Evolutionary conservation across 345 rosid species (phyloP).

Genomic region (Leavenworthia alabamica): DNA sequence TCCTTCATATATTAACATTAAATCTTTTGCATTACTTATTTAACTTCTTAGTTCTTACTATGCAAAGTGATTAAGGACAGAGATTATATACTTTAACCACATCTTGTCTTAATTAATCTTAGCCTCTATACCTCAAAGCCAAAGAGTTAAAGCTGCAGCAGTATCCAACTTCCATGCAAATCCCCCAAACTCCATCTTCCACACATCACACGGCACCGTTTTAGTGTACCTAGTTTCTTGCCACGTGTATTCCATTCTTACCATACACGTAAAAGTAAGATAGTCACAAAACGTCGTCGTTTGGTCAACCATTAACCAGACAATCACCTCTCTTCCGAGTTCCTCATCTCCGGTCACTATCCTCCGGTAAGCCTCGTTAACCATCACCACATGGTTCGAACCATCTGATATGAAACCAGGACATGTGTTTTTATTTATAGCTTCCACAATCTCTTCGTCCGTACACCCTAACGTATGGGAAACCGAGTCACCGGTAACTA

Average conservation of each 20-base stretch:
- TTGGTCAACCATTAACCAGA: slow-evolving; percentile 35
- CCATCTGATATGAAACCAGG: slow-evolving; percentile 50
- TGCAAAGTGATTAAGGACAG: slow-evolving; percentile 1
- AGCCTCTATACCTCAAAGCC: slow-evolving; percentile 26
- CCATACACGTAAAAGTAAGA: slow-evolving; percentile 38
- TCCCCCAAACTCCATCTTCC: slow-evolving; percentile 53
- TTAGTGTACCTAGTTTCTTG: slow-evolving; percentile 14
- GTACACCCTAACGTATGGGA: slow-evolving; percentile 30
- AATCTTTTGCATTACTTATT: slow-evolving; percentile 7
- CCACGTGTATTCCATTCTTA: slow-evolving; percentile 38
- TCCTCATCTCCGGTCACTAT: slow-evolving; percentile 26
- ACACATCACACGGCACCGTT: slow-evolving; percentile 52
- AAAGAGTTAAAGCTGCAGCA: slow-evolving; percentile 44
- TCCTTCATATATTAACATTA: slow-evolving; percentile 1
- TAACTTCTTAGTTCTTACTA: neutral
- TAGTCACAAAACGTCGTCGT: slow-evolving; percentile 16
- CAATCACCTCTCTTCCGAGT: slow-evolving; percentile 16
- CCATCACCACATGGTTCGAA: slow-evolving; percentile 37
- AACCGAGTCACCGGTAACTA: slow-evolving; percentile 28
- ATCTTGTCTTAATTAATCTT: slow-evolving; percentile 5
- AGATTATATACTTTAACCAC: slow-evolving; percentile 5
- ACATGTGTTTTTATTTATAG: slow-evolving; percentile 36
- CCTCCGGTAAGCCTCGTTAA: slow-evolving; percentile 42
- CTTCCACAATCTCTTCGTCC: slow-evolving; percentile 32
- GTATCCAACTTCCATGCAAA: slow-evolving; percentile 64